Evolutionary conservation across 345 rosid species (phyloP).

Genomic region (Kandelia obovata): DNA sequence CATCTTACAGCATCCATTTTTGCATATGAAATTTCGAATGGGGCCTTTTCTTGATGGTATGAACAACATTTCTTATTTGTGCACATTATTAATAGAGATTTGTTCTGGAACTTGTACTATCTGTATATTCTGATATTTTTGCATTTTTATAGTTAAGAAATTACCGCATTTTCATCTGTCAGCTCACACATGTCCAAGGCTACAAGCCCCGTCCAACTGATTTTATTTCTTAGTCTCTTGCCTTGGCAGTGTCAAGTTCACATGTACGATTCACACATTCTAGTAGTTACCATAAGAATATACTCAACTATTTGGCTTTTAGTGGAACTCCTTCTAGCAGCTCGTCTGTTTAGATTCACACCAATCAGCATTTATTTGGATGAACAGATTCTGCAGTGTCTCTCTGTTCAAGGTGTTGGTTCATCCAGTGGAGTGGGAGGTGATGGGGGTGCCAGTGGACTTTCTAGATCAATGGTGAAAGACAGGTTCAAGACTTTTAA

Average conservation of each 20-base stretch:
- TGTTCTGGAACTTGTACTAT: too few relatives aligned
- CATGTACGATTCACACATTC: too few relatives aligned
- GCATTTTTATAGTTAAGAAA: too few relatives aligned
- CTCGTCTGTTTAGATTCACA: not conserved
- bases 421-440: conserved; percentile 28
- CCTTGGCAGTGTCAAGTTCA: too few relatives aligned
- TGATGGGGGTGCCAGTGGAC: conserved; percentile 34
- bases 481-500: conserved; percentile 93
- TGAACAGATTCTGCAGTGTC: conserved; percentile 88
- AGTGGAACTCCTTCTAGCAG: not conserved
- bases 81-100: too few relatives aligned
- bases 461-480: conserved; percentile 75
- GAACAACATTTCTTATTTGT: too few relatives aligned
- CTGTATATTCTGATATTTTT: too few relatives aligned
- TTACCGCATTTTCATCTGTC: too few relatives aligned
- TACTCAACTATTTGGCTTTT: not conserved
- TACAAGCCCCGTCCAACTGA: too few relatives aligned
- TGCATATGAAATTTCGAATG: not conserved
- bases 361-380: conserved; percentile 15
- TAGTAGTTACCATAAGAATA: not conserved
- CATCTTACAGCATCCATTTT: not conserved
- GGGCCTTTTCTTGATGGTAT: not conserved
- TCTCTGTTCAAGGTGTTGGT: conserved; percentile 52
- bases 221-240: too few relatives aligned
- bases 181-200: too few relatives aligned